These are phyloP conservation scores for Pseudocercospora crystallina DNA, from an alignment of 2,329 filamentous ascomycete genomes.

Conservation along the genomic window DNA sequence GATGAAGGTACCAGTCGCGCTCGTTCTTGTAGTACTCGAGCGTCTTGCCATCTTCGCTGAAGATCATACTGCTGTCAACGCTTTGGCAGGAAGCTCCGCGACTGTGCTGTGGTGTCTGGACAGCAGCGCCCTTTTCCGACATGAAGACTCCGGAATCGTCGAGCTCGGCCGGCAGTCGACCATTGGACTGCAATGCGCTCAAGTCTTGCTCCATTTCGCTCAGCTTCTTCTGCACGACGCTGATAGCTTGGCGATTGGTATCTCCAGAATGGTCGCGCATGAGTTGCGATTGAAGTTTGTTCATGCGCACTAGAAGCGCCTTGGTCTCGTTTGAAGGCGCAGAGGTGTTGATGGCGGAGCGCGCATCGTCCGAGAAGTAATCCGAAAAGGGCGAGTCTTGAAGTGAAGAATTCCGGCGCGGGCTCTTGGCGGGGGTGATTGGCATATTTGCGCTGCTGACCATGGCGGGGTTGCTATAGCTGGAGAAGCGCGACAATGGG, in stretches of 20 bases:
- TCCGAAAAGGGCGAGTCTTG: constrained; percentile 42
- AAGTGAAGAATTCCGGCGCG: constrained; percentile 23
- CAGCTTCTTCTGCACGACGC: constrained; percentile 31
- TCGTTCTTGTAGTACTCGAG: constrained; percentile 26
- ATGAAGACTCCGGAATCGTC: constrained; percentile 37
- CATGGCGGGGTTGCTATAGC: constrained; percentile 12
- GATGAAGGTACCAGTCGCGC: constrained; percentile 28
- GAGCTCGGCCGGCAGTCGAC: constrained; percentile 22
- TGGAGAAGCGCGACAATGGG: constrained; percentile 21
- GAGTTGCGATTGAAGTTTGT: constrained; percentile 37
- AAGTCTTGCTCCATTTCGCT: constrained; percentile 35
- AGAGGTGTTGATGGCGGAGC: constrained; percentile 25
- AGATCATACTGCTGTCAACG: constrained; percentile 11
- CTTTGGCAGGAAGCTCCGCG: constrained; percentile 14
- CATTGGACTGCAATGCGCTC: constrained; percentile 29
- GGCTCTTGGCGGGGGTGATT: constrained; percentile 26
- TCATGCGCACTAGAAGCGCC: constrained; percentile 39
- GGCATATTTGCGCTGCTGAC: constrained; percentile 16
- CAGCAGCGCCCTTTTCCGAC: constrained; percentile 16
- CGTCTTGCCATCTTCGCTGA: constrained; percentile 12
- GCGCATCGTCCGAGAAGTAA: constrained; percentile 41
- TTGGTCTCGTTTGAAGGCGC: constrained; percentile 30
- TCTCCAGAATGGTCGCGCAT: constrained; percentile 30
- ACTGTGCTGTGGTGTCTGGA: constrained; percentile 15
- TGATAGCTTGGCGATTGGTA: constrained; percentile 21